Conservation (phyloP, 2,329 filamentous ascomycete genomes). For the Epichloe sp. region DNA sequence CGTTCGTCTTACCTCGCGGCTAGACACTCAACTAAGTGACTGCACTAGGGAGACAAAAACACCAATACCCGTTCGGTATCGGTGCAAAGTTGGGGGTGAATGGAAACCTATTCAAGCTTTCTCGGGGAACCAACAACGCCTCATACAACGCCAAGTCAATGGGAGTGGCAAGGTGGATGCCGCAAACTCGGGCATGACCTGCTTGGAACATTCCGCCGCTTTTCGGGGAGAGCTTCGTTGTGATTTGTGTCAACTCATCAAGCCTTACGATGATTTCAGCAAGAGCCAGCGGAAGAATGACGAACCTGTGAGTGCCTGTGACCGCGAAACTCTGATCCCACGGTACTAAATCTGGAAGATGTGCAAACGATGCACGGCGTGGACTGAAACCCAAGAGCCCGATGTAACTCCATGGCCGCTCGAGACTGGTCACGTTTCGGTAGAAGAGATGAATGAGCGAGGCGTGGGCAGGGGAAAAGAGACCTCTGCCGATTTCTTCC, state of each 20-base stretch:
- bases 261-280: conserved; percentile 17
- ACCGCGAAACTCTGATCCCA: neutral
- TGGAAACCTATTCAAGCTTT: conserved; percentile 20
- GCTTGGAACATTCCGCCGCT: conserved; percentile 19
- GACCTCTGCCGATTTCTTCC: conserved; percentile 15
- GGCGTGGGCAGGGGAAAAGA: conserved; percentile 5
- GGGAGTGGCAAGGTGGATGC: conserved; percentile 11
- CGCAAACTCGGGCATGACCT: conserved; percentile 23
- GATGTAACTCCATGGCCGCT: conserved; percentile 16
- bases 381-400: conserved; percentile 23
- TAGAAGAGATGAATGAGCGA: conserved; percentile 15
- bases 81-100: conserved; percentile 25
- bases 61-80: conserved; percentile 10
- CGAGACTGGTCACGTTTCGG: conserved; percentile 20
- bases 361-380: conserved; percentile 23
- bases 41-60: neutral
- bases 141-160: conserved; percentile 11
- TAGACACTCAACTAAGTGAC: neutral
- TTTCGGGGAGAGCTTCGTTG: conserved; percentile 17
- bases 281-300: conserved; percentile 16
- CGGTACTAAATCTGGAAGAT: conserved; percentile 11
- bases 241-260: conserved; percentile 17
- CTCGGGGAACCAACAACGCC: conserved; percentile 19
- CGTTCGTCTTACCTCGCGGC: neutral
- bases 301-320: conserved; percentile 15